These are phyloP conservation scores for Ploettnerulaceae sp. DNA, from an alignment of 2,329 filamentous ascomycete species.

Conservation along the genomic window DNA sequence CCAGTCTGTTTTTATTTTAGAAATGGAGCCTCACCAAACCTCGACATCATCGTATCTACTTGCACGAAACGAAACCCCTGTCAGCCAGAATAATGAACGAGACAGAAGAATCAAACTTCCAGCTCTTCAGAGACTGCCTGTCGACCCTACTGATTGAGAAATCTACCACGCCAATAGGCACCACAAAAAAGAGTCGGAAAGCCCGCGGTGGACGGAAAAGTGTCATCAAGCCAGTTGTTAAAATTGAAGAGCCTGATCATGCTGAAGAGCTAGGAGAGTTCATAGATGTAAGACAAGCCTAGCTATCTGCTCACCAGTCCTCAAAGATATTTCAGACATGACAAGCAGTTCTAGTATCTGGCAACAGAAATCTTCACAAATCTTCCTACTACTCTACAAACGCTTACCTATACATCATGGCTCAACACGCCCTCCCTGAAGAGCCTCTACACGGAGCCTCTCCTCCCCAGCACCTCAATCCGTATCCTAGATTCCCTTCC, in stretches of 20 bases:
- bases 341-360: slow-evolving; percentile 52
- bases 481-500: slow-evolving; percentile 48
- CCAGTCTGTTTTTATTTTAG: background rate
- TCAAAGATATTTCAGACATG: background rate
- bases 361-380: slow-evolving; percentile 62
- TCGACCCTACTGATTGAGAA: slow-evolving; percentile 63
- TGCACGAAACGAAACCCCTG: background rate
- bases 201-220: slow-evolving; percentile 25
- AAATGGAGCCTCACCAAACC: background rate
- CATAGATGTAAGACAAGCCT: slow-evolving; percentile 39
- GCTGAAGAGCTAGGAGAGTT: slow-evolving; percentile 71
- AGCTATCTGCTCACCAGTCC: background rate
- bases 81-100: slow-evolving; percentile 13
- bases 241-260: slow-evolving; percentile 20
- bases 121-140: slow-evolving; percentile 69
- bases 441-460: slow-evolving; percentile 51
- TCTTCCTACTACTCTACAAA: slow-evolving; percentile 57
- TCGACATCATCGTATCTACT: background rate
- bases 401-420: slow-evolving; percentile 55
- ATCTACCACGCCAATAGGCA: slow-evolving; percentile 42
- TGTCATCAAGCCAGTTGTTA: slow-evolving; percentile 21
- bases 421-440: slow-evolving; percentile 46
- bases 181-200: slow-evolving; percentile 41
- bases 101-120: slow-evolving; percentile 50
- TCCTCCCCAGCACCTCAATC: slow-evolving; percentile 38